These are phyloP conservation scores for Hylodesmum podocarpum DNA, from an alignment of 306 rosid genomes.

Conservation along the genomic window DNA sequence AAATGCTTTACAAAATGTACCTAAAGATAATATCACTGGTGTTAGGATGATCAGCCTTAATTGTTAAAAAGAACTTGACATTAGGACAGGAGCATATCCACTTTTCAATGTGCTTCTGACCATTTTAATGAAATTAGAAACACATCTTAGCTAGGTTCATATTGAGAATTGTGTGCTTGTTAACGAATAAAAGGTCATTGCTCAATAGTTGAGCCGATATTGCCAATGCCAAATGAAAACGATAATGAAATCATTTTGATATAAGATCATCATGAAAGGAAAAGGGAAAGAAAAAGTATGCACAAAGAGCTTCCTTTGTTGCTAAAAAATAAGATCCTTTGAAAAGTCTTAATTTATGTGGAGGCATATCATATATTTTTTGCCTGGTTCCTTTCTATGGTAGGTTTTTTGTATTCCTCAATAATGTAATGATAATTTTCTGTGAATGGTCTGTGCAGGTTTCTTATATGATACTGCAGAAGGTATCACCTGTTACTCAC, in stretches of 20 bases:
- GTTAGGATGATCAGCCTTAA: not conserved
- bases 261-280: not conserved
- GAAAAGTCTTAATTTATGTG: not conserved
- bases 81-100: not conserved
- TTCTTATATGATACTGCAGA: slow-evolving; percentile 87
- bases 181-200: not conserved
- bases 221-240: not conserved
- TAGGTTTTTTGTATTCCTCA: not conserved
- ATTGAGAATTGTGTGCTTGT: not conserved
- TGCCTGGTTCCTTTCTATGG: not conserved
- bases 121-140: not conserved
- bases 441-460: slow-evolving; percentile 59
- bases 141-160: not conserved
- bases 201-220: not conserved
- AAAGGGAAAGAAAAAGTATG: not conserved
- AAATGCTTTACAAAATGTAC: not conserved
- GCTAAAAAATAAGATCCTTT: not conserved
- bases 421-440: slow-evolving; percentile 15
- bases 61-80: not conserved
- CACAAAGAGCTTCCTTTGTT: not conserved
- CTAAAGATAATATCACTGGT: not conserved
- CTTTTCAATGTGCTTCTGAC: not conserved
- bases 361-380: not conserved
- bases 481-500: slow-evolving; percentile 97
- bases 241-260: not conserved